These are phyloP conservation scores for peach (Prunus persica) DNA, from an alignment of 306 rosid species.

Conservation along the genomic window Prunus_persica_NCBIv2 NC_034013.1:5865001-5865500, in stretches of 20 bases:
- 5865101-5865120: neutral
- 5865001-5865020: neutral
- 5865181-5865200: neutral
- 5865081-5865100: neutral
- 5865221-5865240: neutral
- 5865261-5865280: neutral
- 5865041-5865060: neutral
- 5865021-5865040: neutral
- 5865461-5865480: conserved; percentile 76
- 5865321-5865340: conserved; percentile 60
- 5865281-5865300: neutral
- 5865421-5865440: conserved; percentile 83
- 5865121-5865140: neutral
- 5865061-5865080: neutral
- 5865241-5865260: neutral
- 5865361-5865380: conserved; percentile 90
- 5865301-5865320: conserved; percentile 16
- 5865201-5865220: neutral
- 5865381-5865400: conserved; percentile 90
- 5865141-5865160: neutral
- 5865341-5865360: conserved; percentile 88
- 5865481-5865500: conserved; percentile 92
- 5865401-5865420: conserved; percentile 87
- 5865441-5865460: conserved; percentile 82
- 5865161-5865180: neutral